phyloP scores from a whole-genome alignment of 176 grass and related monocot species.

The Pharus latifolius region DNA sequence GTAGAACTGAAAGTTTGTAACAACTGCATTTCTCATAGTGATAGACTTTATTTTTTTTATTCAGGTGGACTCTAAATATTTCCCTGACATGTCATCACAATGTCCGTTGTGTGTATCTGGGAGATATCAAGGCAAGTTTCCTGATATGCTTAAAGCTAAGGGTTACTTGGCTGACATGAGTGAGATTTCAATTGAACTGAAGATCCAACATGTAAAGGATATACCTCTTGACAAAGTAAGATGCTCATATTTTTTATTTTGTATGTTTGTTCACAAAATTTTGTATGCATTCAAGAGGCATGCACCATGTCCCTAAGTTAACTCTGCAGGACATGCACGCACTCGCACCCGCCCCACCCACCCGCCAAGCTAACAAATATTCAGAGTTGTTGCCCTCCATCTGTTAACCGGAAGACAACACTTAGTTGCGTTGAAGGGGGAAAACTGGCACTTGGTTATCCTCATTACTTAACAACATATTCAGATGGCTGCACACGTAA shows the following conservation, averaged over 20 bases:
- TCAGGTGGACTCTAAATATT: constrained; percentile 61
- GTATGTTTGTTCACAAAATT: constrained; percentile 1
- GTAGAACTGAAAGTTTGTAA: background rate
- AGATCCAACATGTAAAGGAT: constrained; percentile 67
- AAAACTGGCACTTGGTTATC: no score
- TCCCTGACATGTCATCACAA: constrained; percentile 71
- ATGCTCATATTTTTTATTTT: background rate
- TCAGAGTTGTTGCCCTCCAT: no score
- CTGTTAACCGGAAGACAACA: no score
- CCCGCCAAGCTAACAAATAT: background rate
- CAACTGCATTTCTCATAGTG: background rate
- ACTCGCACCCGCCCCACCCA: background rate
- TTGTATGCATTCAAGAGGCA: no score
- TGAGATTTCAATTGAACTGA: constrained; percentile 71
- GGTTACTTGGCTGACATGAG: constrained; percentile 83
- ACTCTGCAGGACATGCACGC: background rate
- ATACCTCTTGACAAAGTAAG: constrained; percentile 85
- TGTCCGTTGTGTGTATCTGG: constrained; percentile 71
- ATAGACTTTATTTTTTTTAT: background rate
- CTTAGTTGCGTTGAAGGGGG: no score
- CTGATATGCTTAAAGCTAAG: constrained; percentile 55
- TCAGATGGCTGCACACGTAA: no score
- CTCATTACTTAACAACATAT: no score
- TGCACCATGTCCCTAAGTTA: no score
- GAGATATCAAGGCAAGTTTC: constrained; percentile 73